phyloP scores from a whole-genome alignment of 2,329 filamentous ascomycete genomes.

The Fusarium pininemorale region DNA sequence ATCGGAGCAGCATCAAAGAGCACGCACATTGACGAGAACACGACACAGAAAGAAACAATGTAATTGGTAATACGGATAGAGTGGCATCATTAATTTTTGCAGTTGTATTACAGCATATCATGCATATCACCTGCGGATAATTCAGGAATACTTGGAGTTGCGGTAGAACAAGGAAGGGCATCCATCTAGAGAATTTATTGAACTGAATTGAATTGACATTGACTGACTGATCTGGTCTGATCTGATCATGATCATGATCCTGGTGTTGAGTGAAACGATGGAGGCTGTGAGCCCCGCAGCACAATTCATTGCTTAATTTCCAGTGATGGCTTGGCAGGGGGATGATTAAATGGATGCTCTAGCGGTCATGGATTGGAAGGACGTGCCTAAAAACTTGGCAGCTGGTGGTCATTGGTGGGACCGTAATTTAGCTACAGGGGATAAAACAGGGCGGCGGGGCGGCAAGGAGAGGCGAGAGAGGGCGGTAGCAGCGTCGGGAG shows the following conservation, averaged over 20 bases:
- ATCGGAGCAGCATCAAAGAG: slow-evolving; percentile 20
- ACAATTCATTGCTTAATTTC: slow-evolving; percentile 16
- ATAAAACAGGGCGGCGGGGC: neutral
- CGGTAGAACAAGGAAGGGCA: slow-evolving; percentile 5
- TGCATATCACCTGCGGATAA: slow-evolving; percentile 6
- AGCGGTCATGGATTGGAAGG: neutral
- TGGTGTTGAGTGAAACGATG: neutral
- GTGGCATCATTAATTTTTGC: slow-evolving; percentile 12
- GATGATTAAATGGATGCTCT: neutral
- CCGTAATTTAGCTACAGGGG: neutral
- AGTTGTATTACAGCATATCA: slow-evolving; percentile 5
- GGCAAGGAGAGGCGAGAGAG: neutral
- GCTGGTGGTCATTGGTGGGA: neutral
- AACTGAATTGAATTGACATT: neutral
- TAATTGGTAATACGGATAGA: slow-evolving; percentile 29
- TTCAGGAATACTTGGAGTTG: slow-evolving; percentile 13
- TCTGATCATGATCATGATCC: neutral
- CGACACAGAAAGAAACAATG: slow-evolving; percentile 8
- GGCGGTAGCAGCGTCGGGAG: neutral
- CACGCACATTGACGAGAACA: slow-evolving; percentile 29
- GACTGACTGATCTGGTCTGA: neutral
- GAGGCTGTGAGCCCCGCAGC: neutral
- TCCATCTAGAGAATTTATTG: neutral
- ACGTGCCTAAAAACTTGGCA: neutral
- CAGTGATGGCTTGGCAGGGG: slow-evolving; percentile 10